phyloP scores from a whole-genome alignment of 768 basidiomycete species.

The Lactifluus rugatus region DNA sequence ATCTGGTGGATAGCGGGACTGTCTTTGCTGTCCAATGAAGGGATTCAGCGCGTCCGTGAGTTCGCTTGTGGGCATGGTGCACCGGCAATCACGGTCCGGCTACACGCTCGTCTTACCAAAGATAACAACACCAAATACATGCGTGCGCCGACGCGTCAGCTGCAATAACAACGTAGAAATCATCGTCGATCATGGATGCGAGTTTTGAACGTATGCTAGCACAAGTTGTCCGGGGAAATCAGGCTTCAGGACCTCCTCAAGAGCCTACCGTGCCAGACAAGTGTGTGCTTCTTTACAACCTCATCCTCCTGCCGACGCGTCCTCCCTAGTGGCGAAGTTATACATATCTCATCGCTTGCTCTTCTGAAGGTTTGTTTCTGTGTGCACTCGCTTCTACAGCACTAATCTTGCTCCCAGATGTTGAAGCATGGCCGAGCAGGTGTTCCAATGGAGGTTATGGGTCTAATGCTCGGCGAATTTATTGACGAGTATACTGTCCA shows the following conservation, averaged over 20 bases:
- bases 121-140: conserved; percentile 4
- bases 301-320: conserved; percentile 5
- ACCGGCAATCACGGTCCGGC: conserved; percentile 3
- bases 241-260: conserved; percentile 27
- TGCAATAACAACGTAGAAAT: background rate
- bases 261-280: conserved; percentile 62
- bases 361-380: conserved; percentile 70
- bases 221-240: conserved; percentile 23
- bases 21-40: conserved; percentile 35
- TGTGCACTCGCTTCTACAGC: background rate
- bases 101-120: background rate
- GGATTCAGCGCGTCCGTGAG: conserved; percentile 75
- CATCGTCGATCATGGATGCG: conserved; percentile 22
- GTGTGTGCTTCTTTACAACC: conserved; percentile 31
- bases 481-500: conserved; percentile 96
- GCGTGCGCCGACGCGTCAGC: conserved; percentile 20
- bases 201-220: conserved; percentile 29
- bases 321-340: conserved; percentile 69
- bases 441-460: conserved; percentile 99
- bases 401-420: conserved; percentile 54
- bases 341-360: conserved; percentile 96
- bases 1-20: conserved; percentile 13
- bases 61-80: conserved; percentile 55
- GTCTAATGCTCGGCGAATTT: conserved; percentile 94
- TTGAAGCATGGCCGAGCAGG: conserved; percentile 97